A percentile compares a stretch with the other conserved stretches of the same genome.
phyloP scores from a whole-genome alignment of 192 early-diverging fungal genomes.

The Entophlyctis luteolus region DNA sequence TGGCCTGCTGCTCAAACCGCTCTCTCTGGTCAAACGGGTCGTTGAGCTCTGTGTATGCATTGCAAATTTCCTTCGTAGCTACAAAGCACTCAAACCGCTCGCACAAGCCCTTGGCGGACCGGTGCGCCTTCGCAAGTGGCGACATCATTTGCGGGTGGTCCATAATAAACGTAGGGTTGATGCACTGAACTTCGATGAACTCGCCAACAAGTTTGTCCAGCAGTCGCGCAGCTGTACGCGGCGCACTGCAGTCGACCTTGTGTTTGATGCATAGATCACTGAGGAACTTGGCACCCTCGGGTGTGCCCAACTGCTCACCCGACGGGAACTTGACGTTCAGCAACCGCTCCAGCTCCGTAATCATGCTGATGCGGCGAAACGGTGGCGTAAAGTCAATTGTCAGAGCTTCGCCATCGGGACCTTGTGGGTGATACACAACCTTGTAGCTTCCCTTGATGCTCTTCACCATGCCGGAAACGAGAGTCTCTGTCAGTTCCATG shows the following conservation, averaged over 20 bases:
- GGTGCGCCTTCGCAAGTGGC: constrained; percentile 95
- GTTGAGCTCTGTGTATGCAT: constrained; percentile 99
- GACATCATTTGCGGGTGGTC: constrained; percentile 99
- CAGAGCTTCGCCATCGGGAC: constrained; percentile 68
- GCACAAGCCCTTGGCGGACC: constrained; percentile 82
- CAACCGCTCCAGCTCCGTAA: constrained; percentile 83
- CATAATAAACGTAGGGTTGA: constrained; percentile 88
- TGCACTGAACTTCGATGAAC: constrained; percentile 49
- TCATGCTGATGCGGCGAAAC: constrained; percentile 92
- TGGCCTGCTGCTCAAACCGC: constrained; percentile 95
- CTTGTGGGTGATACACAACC: constrained; percentile 91
- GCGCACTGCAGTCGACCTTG: constrained; percentile 90
- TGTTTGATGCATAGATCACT: constrained; percentile 90
- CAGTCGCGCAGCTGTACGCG: constrained; percentile 86
- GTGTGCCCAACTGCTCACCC: constrained; percentile 73
- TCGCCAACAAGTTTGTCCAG: constrained; percentile 81
- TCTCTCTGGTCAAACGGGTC: constrained; percentile 99
- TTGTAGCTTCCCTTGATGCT: constrained; percentile 84
- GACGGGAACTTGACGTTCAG: constrained; percentile 89
- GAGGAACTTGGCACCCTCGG: constrained; percentile 85
- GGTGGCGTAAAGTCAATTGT: constrained; percentile 96
- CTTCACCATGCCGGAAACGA: constrained; percentile 91
- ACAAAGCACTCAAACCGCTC: constrained; percentile 99
- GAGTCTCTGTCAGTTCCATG: constrained; percentile 89
- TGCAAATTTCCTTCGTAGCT: constrained; percentile 97